Conservation (phyloP, 140 eudicot species). For the Senecio squalidus region DNA sequence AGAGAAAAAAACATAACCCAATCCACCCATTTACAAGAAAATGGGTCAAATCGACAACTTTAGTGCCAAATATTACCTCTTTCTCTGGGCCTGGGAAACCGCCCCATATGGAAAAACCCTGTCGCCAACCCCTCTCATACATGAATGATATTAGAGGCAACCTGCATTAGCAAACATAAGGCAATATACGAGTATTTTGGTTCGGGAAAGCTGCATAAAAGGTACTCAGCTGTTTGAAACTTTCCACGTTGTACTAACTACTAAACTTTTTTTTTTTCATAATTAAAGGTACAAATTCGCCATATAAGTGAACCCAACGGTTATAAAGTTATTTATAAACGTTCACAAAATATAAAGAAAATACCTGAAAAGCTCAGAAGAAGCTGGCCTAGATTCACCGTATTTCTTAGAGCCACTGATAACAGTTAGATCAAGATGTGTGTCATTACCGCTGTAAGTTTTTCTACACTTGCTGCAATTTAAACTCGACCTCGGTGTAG, state of each 20-base stretch:
- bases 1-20: background rate
- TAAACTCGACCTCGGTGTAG: conserved; percentile 37
- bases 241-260: too few species aligned
- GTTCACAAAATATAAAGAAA: background rate
- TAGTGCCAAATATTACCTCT: conserved; percentile 44
- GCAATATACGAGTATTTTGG: background rate
- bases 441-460: conserved; percentile 51
- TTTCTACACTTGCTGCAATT: conserved; percentile 52
- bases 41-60: background rate
- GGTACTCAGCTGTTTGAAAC: background rate
- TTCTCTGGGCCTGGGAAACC: conserved; percentile 90
- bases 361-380: conserved; percentile 84
- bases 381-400: conserved; percentile 56
- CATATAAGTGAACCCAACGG: background rate
- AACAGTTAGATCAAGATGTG: conserved; percentile 66
- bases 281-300: too few species aligned
- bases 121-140: conserved; percentile 97
- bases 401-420: conserved; percentile 34
- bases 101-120: conserved; percentile 55
- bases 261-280: too few species aligned
- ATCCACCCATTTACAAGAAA: background rate
- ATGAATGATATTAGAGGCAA: conserved; percentile 65
- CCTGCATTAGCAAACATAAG: conserved; percentile 31
- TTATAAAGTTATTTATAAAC: background rate
- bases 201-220: background rate